A percentile compares a stretch with the other conserved stretches of the same genome.
These are phyloP conservation scores for Tylopilus orsonianus DNA, from an alignment of 1,284 basidiomycete species.

Conservation along the genomic window DNA sequence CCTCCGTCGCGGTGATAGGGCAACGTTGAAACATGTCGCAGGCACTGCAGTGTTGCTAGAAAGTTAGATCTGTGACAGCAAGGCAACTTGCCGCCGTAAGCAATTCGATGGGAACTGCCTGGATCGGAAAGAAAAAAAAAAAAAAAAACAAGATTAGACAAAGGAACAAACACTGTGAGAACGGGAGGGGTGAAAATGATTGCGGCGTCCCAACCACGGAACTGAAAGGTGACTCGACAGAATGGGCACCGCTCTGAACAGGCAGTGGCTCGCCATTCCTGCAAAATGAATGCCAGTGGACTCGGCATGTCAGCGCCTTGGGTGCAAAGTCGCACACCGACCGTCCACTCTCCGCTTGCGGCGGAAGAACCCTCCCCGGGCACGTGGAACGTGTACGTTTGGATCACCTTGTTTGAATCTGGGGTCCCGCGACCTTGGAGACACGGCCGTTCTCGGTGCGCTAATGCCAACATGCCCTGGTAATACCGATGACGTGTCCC, in stretches of 20 bases:
- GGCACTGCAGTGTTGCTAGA: slow-evolving; percentile 31
- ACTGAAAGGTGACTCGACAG: slow-evolving; percentile 16
- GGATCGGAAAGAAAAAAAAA: too few relatives aligned
- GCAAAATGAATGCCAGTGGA: slow-evolving; percentile 24
- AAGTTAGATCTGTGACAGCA: slow-evolving; percentile 33
- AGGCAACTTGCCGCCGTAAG: slow-evolving; percentile 25
- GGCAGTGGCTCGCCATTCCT: slow-evolving; percentile 25
- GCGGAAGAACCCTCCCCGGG: slow-evolving; percentile 14
- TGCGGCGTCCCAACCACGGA: slow-evolving; percentile 26
- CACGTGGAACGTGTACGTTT: not conserved
- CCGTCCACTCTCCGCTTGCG: slow-evolving; percentile 12
- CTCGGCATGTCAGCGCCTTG: slow-evolving; percentile 22
- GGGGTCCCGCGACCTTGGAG: not conserved
- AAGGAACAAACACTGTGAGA: slow-evolving; percentile 16
- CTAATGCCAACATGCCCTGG: too few relatives aligned
- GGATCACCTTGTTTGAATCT: not conserved
- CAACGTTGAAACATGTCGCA: slow-evolving; percentile 37
- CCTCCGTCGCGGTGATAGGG: slow-evolving; percentile 36
- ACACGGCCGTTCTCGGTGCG: too few relatives aligned
- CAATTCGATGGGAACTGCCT: slow-evolving; percentile 11
- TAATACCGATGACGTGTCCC: not conserved
- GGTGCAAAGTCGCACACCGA: slow-evolving; percentile 16
- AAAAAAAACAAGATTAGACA: slow-evolving; percentile 27
- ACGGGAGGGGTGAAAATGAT: slow-evolving; percentile 15
- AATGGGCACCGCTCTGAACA: slow-evolving; percentile 22